Evolutionary conservation across 148 eudicot species (phyloP).

Genomic region (Rhododendron williamsianum): DNA sequence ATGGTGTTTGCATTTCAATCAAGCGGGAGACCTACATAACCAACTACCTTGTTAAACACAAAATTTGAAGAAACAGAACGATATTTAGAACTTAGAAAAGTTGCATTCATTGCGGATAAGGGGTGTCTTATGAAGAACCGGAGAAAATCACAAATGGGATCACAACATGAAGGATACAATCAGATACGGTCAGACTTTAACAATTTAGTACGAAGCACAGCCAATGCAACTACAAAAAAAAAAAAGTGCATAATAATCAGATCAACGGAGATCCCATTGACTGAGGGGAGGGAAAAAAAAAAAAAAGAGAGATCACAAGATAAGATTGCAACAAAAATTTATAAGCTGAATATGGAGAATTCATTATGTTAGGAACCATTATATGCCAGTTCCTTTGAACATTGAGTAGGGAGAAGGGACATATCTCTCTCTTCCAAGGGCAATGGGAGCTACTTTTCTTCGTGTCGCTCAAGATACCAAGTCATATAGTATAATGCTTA

Average conservation of each 20-base stretch:
- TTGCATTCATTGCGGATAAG: neutral
- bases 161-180: neutral
- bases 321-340: neutral
- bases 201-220: neutral
- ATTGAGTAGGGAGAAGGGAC: neutral
- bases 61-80: neutral
- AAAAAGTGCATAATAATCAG: neutral
- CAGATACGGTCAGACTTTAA: neutral
- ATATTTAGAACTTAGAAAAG: neutral
- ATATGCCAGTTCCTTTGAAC: neutral
- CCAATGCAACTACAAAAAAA: neutral
- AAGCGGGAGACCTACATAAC: conserved; percentile 73
- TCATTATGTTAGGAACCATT: neutral
- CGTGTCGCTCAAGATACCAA: neutral
- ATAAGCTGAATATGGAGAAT: neutral
- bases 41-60: conserved; percentile 12
- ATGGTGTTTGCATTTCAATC: conserved; percentile 95
- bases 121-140: neutral
- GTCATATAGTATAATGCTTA: neutral
- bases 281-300: neutral
- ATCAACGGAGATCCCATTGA: neutral
- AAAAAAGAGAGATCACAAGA: neutral
- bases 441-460: neutral
- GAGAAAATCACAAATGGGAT: neutral
- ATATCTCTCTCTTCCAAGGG: neutral